phyloP scores from a whole-genome alignment of 2,329 filamentous ascomycete species.

The Penicillium concentricum region DNA sequence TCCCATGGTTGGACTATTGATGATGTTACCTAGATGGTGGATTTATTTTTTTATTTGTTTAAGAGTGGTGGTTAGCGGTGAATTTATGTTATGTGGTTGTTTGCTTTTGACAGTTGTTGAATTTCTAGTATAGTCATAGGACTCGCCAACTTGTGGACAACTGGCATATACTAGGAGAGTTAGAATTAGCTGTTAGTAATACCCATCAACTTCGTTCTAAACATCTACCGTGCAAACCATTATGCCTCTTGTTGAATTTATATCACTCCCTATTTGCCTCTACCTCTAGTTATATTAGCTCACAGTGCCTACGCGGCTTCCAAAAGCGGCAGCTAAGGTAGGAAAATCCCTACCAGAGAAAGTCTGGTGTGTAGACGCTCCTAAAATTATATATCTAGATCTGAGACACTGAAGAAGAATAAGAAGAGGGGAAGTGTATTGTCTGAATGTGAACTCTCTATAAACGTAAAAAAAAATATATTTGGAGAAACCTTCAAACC shows the following conservation, averaged over 20 bases:
- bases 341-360: neutral
- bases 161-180: neutral
- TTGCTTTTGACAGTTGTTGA: neutral
- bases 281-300: neutral
- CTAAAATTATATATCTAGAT: neutral
- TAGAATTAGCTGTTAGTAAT: neutral
- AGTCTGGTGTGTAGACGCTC: neutral
- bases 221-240: neutral
- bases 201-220: neutral
- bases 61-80: conserved; percentile 8
- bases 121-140: too few relatives aligned
- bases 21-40: conserved; percentile 7
- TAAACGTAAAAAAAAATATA: neutral
- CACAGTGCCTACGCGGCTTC: neutral
- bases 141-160: neutral
- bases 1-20: neutral
- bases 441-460: neutral
- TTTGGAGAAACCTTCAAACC: neutral
- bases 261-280: neutral
- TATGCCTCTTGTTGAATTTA: neutral
- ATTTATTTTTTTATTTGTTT: conserved; percentile 11
- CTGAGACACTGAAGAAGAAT: neutral
- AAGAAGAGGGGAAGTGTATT: neutral
- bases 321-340: neutral
- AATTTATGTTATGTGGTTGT: conserved; percentile 3